Conservation (phyloP, 192 early-diverging fungal species). For the Chytriomyces sp. region DNA sequence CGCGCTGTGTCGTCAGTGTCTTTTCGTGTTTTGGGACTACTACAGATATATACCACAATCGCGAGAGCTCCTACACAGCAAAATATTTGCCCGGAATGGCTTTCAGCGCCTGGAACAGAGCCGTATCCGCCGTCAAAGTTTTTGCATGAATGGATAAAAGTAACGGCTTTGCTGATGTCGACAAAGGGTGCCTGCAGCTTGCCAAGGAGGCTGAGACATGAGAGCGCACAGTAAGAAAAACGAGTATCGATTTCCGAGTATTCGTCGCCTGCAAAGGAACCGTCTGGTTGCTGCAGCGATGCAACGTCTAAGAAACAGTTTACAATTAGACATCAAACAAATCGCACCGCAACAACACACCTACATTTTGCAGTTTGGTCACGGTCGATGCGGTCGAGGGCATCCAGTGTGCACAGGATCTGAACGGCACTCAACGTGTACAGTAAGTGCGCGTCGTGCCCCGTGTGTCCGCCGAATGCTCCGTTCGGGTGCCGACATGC, state of each 20-base stretch:
- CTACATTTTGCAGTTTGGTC: slow-evolving; percentile 73
- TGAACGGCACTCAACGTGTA: slow-evolving; percentile 93
- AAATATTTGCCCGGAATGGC: slow-evolving; percentile 86
- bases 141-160: slow-evolving; percentile 75
- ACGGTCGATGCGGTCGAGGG: slow-evolving; percentile 75
- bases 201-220: slow-evolving; percentile 76
- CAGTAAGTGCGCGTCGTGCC: slow-evolving; percentile 89
- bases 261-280: slow-evolving; percentile 87
- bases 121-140: slow-evolving; percentile 99
- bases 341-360: slow-evolving; percentile 15
- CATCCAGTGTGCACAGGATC: slow-evolving; percentile 80
- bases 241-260: slow-evolving; percentile 96
- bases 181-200: slow-evolving; percentile 62
- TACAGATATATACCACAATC: slow-evolving; percentile 60
- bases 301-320: slow-evolving; percentile 61
- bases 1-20: not conserved
- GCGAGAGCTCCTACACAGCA: slow-evolving; percentile 89
- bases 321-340: slow-evolving; percentile 5
- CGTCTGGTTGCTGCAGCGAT: slow-evolving; percentile 64
- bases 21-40: not conserved
- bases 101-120: slow-evolving; percentile 85
- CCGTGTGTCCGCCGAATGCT: slow-evolving; percentile 87
- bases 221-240: slow-evolving; percentile 87
- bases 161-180: slow-evolving; percentile 67
- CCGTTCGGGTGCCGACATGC: slow-evolving; percentile 82